A percentile compares a stretch with the other conserved stretches of the same genome.
These are phyloP conservation scores for Yamadazyma philogaea DNA, from an alignment of 805 yeast genomes.

Conservation along the genomic window DNA sequence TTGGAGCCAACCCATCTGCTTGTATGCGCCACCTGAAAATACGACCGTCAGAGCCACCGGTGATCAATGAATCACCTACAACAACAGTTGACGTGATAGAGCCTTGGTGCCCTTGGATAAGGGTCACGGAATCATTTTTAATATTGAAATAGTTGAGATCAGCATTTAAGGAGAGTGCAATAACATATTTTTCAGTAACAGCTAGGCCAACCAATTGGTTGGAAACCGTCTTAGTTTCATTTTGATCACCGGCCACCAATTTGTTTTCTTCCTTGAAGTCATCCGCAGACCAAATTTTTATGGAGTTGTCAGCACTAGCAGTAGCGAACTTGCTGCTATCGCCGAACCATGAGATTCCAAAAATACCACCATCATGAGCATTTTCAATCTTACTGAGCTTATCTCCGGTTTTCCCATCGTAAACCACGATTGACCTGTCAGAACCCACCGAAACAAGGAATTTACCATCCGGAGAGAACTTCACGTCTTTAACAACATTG, in stretches of 20 bases:
- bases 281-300: constrained; percentile 59
- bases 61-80: constrained; percentile 35
- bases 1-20: constrained; percentile 14
- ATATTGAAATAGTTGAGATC: constrained; percentile 57
- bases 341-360: constrained; percentile 66
- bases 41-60: constrained; percentile 85
- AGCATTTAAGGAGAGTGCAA: constrained; percentile 72
- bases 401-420: constrained; percentile 88
- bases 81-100: constrained; percentile 56
- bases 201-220: constrained; percentile 81
- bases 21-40: constrained; percentile 55
- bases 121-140: constrained; percentile 26
- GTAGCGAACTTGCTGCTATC: constrained; percentile 63
- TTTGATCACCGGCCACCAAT: constrained; percentile 42
- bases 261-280: constrained; percentile 35
- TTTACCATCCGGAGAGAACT: constrained; percentile 78
- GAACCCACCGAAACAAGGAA: constrained; percentile 77
- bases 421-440: constrained; percentile 72
- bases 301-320: constrained; percentile 75
- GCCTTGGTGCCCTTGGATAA: constrained; percentile 76
- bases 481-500: constrained; percentile 76
- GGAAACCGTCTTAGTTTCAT: constrained; percentile 33
- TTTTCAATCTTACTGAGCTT: constrained; percentile 48
- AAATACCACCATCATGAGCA: constrained; percentile 79
- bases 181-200: constrained; percentile 54